Base-by-base conservation (phyloP, 805 yeast genomes). In the Kockiozyma suomiensis region DNA sequence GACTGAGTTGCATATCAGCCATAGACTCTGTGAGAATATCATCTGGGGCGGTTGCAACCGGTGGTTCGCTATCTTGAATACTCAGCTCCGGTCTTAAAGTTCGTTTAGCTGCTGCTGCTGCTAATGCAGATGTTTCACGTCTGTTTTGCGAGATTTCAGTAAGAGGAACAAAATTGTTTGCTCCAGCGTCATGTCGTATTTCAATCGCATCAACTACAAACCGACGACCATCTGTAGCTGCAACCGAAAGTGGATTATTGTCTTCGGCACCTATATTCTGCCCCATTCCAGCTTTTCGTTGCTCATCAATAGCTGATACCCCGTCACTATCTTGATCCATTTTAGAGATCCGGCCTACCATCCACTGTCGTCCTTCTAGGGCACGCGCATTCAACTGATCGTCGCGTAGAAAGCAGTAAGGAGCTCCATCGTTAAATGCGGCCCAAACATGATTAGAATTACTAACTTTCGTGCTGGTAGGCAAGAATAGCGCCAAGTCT, bases 351-450 rank as follows among this genome's bases (percentile, higher is more conserved):
- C 87, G 76, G 0, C 88, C 96, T 35, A 93, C 85, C 69, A 92
- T 79, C 93, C 97, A 93, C 66, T 92, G 97, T 55, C 86, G 82
- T 10, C 72, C 72, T 21, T 70, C 66, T 23, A 78, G 67, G 32
- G 69, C 66, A 23, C 60, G 69, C 41, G 54, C 10, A 0, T 69
- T 69, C 32, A 32, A 37, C 15, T 77, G 70, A 13, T 74, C 74
- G 49, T 78, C 76, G 53, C 83, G 82, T 64, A 93, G 75, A 69
- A 91, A 86, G 71, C 84, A 91, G 71, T 92, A 91, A 0, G 96
- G 94, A 0, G 90, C 86, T 1, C 93, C 96, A 57, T 88, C 82
- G 66, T 94, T 92, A 76, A 93, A 93, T 0, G 96, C 96, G 0
- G 97, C 97, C 98, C 98, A 93, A 0, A 93, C 90, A 41, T 73